A percentile compares a stretch with the other conserved stretches of the same genome.
phyloP scores from a whole-genome alignment of 371 early-diverging fungal species.

The Saksenaea vasiformis region DNA sequence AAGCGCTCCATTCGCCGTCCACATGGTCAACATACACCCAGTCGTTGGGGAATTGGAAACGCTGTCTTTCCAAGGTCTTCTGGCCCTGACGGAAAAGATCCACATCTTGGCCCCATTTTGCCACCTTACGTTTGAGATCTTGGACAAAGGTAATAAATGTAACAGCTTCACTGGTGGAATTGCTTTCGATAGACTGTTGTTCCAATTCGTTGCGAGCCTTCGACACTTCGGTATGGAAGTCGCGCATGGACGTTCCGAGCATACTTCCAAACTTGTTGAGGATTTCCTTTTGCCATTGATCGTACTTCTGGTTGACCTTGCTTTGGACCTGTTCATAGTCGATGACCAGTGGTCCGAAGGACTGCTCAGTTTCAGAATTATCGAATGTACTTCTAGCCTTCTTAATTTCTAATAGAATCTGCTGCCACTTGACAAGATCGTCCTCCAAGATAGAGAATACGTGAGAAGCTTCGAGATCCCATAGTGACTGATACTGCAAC shows the following conservation, averaged over 20 bases:
- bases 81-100: constrained; percentile 91
- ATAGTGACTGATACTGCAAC: constrained; percentile 97
- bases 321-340: constrained; percentile 97
- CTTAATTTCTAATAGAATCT: constrained; percentile 92
- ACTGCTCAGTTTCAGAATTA: constrained; percentile 88
- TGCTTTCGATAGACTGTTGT: constrained; percentile 82
- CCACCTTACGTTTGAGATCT: constrained; percentile 87
- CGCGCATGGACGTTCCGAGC: constrained; percentile 84
- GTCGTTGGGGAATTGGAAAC: constrained; percentile 91
- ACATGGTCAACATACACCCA: constrained; percentile 97
- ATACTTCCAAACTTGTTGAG: constrained; percentile 88
- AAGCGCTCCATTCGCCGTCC: constrained; percentile 97
- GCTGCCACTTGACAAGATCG: constrained; percentile 91
- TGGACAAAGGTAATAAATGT: constrained; percentile 96
- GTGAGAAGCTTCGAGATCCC: constrained; percentile 91
- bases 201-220: constrained; percentile 89
- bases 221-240: constrained; percentile 76
- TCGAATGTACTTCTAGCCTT: constrained; percentile 95
- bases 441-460: constrained; percentile 89
- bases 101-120: constrained; percentile 83
- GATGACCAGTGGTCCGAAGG: constrained; percentile 86
- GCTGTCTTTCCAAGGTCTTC: constrained; percentile 91
- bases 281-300: constrained; percentile 96
- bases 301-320: constrained; percentile 97
- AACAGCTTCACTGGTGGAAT: constrained; percentile 91